A percentile compares a stretch with the other conserved stretches of the same genome.
phyloP scores from a whole-genome alignment of 2,329 filamentous ascomycete species.

The Talaromyces rugulosus region DNA sequence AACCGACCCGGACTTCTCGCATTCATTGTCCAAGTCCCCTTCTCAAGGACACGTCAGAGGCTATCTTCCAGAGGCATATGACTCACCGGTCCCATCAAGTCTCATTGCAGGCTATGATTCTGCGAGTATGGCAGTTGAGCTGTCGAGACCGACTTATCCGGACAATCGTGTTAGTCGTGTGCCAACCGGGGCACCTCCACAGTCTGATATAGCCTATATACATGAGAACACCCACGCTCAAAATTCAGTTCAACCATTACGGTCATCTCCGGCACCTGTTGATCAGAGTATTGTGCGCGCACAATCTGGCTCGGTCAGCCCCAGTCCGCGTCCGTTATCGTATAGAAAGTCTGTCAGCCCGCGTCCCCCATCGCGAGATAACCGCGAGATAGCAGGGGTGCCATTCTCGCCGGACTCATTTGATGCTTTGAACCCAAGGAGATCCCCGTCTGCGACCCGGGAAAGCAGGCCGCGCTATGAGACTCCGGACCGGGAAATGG shows the following conservation, averaged over 20 bases:
- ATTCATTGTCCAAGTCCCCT: slow-evolving; percentile 21
- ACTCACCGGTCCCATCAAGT: slow-evolving; percentile 34
- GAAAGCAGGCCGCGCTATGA: slow-evolving; percentile 34
- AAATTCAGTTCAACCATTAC: slow-evolving; percentile 23
- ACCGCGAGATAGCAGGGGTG: slow-evolving; percentile 35
- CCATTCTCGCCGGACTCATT: slow-evolving; percentile 62
- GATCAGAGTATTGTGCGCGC: slow-evolving; percentile 22
- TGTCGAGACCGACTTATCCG: slow-evolving; percentile 22
- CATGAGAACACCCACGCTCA: slow-evolving; percentile 13
- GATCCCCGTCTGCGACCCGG: slow-evolving; percentile 25
- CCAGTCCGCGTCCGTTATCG: slow-evolving; percentile 38
- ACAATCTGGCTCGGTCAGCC: slow-evolving; percentile 28
- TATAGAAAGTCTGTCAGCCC: slow-evolving; percentile 59
- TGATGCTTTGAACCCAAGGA: slow-evolving; percentile 52
- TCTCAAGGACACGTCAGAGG: slow-evolving; percentile 16
- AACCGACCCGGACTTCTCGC: slow-evolving; percentile 18
- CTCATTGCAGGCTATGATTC: slow-evolving; percentile 40
- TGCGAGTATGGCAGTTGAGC: slow-evolving; percentile 24
- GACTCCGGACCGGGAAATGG: slow-evolving; percentile 35
- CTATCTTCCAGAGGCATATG: slow-evolving; percentile 11
- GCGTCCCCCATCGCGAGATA: slow-evolving; percentile 41
- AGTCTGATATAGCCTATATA: slow-evolving; percentile 24
- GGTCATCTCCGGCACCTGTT: slow-evolving; percentile 24
- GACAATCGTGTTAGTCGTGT: slow-evolving; percentile 25
- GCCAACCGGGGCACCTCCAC: slow-evolving; percentile 21